Evolutionary conservation across 192 early-diverging fungal species (phyloP), one percentile per base, ranked within the genome.

Genomic region (Coemansia sp.): DNA sequence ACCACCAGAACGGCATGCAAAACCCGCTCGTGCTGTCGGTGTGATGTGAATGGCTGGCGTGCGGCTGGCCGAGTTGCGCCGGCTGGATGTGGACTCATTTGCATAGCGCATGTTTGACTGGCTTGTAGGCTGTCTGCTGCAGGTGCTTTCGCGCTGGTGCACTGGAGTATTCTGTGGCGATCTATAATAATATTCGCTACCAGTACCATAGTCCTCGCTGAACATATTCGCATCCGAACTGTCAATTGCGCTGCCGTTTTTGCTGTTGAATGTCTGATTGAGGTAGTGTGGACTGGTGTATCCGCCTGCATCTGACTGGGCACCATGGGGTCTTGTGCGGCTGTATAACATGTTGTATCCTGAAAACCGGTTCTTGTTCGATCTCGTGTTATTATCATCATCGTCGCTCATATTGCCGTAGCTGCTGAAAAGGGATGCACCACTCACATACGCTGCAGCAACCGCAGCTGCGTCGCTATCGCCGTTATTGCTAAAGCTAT

Each of bases 391-490:
- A n/a, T 60, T 58, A 32, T 66, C 53, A 14, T 80, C 74, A 48
- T 56, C 64, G 57, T 71, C 65, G 44, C 70, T 73, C 24, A 59
- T 49, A 23, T 57, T 41, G 26, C 77, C 60, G 44, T 80, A 80
- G 25, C 57, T 62, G 56, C 71, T 53, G 34, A 58, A 55, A 19
- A 78, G 14, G 21, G 69, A 72, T 8, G 65, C 54, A 4, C 70
- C 65, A 54, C 77, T 71, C 23, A 60, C 64, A 38, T 71, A 80
- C 9, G 65, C 77, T 3, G 71, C 68, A 4, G 77, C 77, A 62
- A 69, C 60, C 9, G 77, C 77, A 0, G 68, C 71, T 8, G 67
- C 73, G 41, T 68, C 65, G 18, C 64, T 65, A 58, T 79, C 76
- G 25, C 60, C 58, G 62, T 76, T 73, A 18, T 52, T 65, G 41